Conservation (phyloP, 192 early-diverging fungal species). For the Pilaira anomala region DNA sequence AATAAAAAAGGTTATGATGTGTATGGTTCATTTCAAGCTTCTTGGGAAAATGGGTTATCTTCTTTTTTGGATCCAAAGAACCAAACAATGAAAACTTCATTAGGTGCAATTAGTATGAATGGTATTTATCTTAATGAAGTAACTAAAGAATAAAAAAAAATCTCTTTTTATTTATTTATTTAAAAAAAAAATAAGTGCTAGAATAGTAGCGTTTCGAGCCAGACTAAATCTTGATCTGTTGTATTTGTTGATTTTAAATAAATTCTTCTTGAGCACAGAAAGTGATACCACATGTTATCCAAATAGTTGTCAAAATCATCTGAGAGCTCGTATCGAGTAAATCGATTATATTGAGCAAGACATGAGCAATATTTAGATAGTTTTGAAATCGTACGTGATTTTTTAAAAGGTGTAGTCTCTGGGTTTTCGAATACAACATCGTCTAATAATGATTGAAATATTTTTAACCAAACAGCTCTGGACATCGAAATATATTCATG, state of each 20-base stretch:
- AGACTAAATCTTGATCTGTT: background rate
- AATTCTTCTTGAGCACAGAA: background rate
- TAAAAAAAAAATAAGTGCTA: background rate
- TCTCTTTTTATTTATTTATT: background rate
- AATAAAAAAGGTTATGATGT: conserved; percentile 41
- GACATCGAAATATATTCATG: too few relatives aligned
- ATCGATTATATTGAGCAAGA: background rate
- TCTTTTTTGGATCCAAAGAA: background rate
- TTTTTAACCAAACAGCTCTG: background rate
- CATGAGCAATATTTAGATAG: background rate
- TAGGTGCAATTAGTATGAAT: background rate
- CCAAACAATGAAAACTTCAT: too few relatives aligned
- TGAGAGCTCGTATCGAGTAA: background rate
- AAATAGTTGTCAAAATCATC: background rate
- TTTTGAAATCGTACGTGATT: background rate
- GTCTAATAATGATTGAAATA: conserved; percentile 5
- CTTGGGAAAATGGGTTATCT: conserved; percentile 12
- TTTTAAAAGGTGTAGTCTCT: background rate
- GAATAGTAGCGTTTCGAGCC: conserved; percentile 1
- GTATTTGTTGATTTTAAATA: background rate
- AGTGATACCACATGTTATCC: background rate
- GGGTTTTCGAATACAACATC: conserved; percentile 1
- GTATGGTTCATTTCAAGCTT: conserved; percentile 39
- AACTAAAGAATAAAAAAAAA: background rate
- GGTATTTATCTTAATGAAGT: background rate